phyloP scores from a whole-genome alignment of 352 stramenopile species.

The Phytopythium aichiense region DNA sequence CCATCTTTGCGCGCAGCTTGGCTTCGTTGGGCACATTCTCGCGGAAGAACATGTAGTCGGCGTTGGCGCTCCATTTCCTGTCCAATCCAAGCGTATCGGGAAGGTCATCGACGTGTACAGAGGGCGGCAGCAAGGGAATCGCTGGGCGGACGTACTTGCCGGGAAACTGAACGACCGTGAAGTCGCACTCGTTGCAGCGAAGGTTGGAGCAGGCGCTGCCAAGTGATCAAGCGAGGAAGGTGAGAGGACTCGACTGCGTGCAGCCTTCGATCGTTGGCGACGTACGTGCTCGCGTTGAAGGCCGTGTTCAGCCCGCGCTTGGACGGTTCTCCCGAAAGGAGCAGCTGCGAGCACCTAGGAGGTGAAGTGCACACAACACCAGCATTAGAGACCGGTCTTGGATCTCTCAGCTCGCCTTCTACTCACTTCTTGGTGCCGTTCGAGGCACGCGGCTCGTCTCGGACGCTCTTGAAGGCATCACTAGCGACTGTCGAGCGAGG shows the following conservation, averaged over 20 bases:
- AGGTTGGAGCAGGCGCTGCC: slow-evolving; percentile 61
- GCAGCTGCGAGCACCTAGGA: slow-evolving; percentile 46
- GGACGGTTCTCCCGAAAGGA: slow-evolving; percentile 45
- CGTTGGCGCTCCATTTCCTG: slow-evolving; percentile 64
- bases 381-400: not conserved
- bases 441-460: slow-evolving; percentile 27
- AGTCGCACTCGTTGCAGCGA: slow-evolving; percentile 82
- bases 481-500: not conserved
- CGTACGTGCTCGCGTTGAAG: slow-evolving; percentile 47
- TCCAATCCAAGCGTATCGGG: not conserved
- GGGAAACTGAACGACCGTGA: slow-evolving; percentile 71
- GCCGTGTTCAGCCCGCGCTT: slow-evolving; percentile 61
- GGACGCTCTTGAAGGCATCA: slow-evolving; percentile 9
- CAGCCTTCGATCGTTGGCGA: not conserved
- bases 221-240: not conserved
- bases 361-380: not conserved
- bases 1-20: slow-evolving; percentile 67
- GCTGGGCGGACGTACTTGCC: slow-evolving; percentile 38
- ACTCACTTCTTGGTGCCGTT: slow-evolving; percentile 59
- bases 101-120: not conserved
- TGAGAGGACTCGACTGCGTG: not conserved
- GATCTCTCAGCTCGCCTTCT: not conserved
- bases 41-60: slow-evolving; percentile 85
- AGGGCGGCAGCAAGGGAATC: not conserved
- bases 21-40: slow-evolving; percentile 73